Evolutionary conservation across 768 basidiomycete species (phyloP).

Genomic region (Psilocybe tampanensis): DNA sequence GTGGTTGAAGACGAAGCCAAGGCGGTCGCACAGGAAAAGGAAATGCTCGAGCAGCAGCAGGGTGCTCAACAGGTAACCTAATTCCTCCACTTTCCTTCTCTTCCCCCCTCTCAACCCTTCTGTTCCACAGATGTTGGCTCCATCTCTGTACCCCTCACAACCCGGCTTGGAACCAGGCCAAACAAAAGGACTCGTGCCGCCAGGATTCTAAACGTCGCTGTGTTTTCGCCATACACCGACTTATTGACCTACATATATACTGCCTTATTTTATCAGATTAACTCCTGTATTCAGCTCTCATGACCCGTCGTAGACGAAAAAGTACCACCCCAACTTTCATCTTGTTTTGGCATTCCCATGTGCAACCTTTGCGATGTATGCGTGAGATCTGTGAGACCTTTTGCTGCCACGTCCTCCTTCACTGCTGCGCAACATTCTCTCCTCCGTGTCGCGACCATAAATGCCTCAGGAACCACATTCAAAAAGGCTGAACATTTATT

Average conservation of each 20-base stretch:
- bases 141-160: conserved; percentile 56
- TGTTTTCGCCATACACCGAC: conserved; percentile 9
- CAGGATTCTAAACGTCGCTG: conserved; percentile 72
- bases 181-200: conserved; percentile 74
- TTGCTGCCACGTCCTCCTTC: conserved; percentile 9
- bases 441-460: conserved; percentile 1
- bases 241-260: conserved; percentile 16
- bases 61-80: conserved; percentile 83
- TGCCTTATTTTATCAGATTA: conserved; percentile 15
- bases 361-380: conserved; percentile 17
- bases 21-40: conserved; percentile 91
- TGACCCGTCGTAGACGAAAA: conserved; percentile 20
- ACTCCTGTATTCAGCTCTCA: conserved; percentile 25
- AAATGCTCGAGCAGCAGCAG: conserved; percentile 90
- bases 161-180: conserved; percentile 33
- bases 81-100: conserved; percentile 11
- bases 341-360: conserved; percentile 18
- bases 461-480: conserved; percentile 10
- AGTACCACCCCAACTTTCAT: conserved; percentile 19
- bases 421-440: conserved; percentile 19
- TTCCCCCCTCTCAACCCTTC: conserved; percentile 10
- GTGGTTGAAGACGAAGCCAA: conserved; percentile 96
- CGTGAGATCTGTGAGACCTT: conserved; percentile 13
- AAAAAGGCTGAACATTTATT: conserved; percentile 13
- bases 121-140: conserved; percentile 72